Evolutionary conservation across 2,329 filamentous ascomycete genomes (phyloP).

Genomic region (Blastomyces parvus): DNA sequence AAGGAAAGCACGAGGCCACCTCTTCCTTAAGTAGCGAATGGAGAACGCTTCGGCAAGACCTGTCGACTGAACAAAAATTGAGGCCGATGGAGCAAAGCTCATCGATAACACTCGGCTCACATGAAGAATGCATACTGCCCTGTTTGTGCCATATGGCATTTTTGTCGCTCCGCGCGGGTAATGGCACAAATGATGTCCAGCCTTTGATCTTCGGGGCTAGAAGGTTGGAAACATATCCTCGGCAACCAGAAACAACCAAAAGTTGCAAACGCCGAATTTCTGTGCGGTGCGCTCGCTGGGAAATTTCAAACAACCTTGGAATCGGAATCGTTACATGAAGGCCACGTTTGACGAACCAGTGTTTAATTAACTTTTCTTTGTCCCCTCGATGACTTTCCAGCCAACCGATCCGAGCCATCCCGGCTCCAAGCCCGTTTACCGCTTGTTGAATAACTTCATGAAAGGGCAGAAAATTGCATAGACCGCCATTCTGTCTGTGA

Average conservation of each 20-base stretch:
- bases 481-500: neutral
- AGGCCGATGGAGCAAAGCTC: neutral
- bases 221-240: neutral
- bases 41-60: neutral
- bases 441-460: neutral
- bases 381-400: neutral
- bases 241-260: neutral
- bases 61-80: neutral
- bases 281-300: neutral
- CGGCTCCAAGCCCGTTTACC: neutral
- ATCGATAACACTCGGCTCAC: neutral
- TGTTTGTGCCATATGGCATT: neutral
- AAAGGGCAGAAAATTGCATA: neutral
- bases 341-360: neutral
- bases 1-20: neutral
- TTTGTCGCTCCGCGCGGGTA: slow-evolving; percentile 5
- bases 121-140: neutral
- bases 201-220: neutral
- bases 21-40: neutral
- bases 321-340: neutral
- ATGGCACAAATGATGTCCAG: neutral
- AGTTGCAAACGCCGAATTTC: neutral
- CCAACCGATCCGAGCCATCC: neutral
- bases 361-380: slow-evolving; percentile 1
- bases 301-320: neutral